A percentile compares a stretch with the other conserved stretches of the same genome.
These are phyloP conservation scores for Cichorium intybus DNA, from an alignment of 140 eudicot species.

Conservation along the genomic window DNA sequence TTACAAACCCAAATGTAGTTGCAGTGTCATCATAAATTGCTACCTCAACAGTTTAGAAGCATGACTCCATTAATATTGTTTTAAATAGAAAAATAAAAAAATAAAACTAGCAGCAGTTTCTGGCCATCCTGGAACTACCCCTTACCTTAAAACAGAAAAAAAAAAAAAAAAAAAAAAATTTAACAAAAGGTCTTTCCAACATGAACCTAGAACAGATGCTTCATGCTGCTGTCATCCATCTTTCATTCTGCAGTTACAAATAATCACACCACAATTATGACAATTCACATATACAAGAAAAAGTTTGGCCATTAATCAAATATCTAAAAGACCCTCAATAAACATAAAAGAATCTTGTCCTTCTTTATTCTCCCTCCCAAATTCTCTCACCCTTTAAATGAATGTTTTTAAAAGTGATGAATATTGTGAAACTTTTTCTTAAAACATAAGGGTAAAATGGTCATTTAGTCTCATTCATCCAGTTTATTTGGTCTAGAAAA, in stretches of 20 bases:
- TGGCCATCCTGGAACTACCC: slow-evolving; percentile 3
- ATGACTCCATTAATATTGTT: neutral
- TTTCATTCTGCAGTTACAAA: neutral
- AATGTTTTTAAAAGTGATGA: no score
- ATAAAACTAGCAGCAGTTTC: slow-evolving; percentile 3
- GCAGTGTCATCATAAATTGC: slow-evolving; percentile 14
- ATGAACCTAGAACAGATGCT: slow-evolving; percentile 6
- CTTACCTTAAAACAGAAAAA: slow-evolving; percentile 1
- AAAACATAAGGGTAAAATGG: no score
- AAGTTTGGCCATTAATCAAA: no score
- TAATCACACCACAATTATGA: neutral
- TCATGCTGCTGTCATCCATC: slow-evolving; percentile 7
- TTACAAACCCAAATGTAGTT: slow-evolving; percentile 10
- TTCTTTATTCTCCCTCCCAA: no score
- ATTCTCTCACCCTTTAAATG: no score
- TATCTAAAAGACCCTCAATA: no score
- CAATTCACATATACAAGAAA: slow-evolving; percentile 5
- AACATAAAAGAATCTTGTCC: no score
- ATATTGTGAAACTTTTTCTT: no score
- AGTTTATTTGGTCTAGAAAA: no score
- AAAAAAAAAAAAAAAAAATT: neutral
- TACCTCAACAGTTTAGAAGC: neutral
- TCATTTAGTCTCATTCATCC: no score
- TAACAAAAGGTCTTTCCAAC: slow-evolving; percentile 4
- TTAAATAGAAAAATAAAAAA: neutral